These are phyloP conservation scores for Blastobotrys petasosporus DNA, from an alignment of 1,139 yeast species.

Conservation along the genomic window DNA sequence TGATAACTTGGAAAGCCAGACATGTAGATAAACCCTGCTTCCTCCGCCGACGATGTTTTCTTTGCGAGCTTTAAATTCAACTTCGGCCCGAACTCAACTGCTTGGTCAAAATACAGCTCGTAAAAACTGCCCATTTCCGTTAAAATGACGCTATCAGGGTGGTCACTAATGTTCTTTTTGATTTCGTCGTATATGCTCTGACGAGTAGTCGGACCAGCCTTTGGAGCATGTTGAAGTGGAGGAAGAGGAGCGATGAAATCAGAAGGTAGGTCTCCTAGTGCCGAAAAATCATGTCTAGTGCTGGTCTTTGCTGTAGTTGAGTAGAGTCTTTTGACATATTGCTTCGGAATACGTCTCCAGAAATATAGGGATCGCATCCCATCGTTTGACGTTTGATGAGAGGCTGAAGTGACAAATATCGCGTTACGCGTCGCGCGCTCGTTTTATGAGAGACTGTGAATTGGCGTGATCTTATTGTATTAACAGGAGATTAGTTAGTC, in stretches of 20 bases:
- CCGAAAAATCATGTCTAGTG: conserved; percentile 1
- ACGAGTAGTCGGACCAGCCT: not conserved
- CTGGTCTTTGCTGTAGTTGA: not conserved
- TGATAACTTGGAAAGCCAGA: conserved; percentile 84
- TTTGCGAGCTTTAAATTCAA: conserved; percentile 59
- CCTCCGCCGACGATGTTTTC: conserved; percentile 36
- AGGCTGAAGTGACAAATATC: too few relatives aligned
- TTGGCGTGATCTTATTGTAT: too few relatives aligned
- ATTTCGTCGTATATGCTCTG: conserved; percentile 16
- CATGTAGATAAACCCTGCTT: conserved; percentile 55
- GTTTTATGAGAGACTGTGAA: too few relatives aligned
- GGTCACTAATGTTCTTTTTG: conserved; percentile 42
- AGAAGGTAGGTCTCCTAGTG: not conserved
- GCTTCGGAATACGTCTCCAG: too few relatives aligned
- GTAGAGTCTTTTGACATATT: too few relatives aligned
- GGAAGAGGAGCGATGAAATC: not conserved
- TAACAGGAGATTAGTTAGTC: too few relatives aligned
- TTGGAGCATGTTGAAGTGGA: not conserved
- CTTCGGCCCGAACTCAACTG: conserved; percentile 62
- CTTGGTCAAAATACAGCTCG: conserved; percentile 74
- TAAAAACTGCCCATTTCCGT: conserved; percentile 87
- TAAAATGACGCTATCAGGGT: conserved; percentile 67
- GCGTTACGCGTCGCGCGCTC: too few relatives aligned
- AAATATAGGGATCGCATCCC: too few relatives aligned
- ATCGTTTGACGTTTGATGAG: too few relatives aligned